Percentiles rank a stretch among this genome's conserved stretches.
Conservation (phyloP, 345 rosid species). For the Laguncularia racemosa region DNA sequence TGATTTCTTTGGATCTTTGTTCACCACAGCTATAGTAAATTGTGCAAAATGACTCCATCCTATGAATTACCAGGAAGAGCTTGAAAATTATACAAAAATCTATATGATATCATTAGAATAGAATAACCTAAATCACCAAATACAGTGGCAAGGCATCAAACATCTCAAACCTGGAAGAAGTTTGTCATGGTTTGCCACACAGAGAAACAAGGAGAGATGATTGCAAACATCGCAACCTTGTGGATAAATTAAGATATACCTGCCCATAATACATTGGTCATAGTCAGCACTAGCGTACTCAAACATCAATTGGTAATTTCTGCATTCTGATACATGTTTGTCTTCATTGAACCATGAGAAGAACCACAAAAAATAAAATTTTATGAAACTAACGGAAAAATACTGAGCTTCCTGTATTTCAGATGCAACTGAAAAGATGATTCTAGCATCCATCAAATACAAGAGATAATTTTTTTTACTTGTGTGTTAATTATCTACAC, state of each 20-base stretch:
- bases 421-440: too few relatives aligned
- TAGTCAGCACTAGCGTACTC: too few relatives aligned
- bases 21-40: slow-evolving; percentile 86
- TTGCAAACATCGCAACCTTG: slow-evolving; percentile 88
- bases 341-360: too few relatives aligned
- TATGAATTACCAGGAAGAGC: slow-evolving; percentile 15
- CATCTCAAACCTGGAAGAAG: slow-evolving; percentile 77
- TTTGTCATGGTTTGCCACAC: slow-evolving; percentile 85
- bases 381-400: too few relatives aligned
- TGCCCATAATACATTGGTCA: slow-evolving; percentile 12
- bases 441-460: too few relatives aligned
- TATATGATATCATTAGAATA: not conserved
- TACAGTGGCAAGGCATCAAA: not conserved
- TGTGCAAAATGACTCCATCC: slow-evolving; percentile 99
- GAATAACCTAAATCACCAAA: not conserved
- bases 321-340: too few relatives aligned
- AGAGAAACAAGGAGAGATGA: slow-evolving; percentile 87
- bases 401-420: too few relatives aligned
- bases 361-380: too few relatives aligned
- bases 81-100: not conserved
- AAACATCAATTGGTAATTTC: too few relatives aligned
- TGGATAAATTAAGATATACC: slow-evolving; percentile 90
- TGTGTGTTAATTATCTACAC: too few relatives aligned
- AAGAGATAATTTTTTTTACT: too few relatives aligned
- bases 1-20: slow-evolving; percentile 86